Conservation (phyloP, 2,329 filamentous ascomycete genomes). For the Shiraia sp. region DNA sequence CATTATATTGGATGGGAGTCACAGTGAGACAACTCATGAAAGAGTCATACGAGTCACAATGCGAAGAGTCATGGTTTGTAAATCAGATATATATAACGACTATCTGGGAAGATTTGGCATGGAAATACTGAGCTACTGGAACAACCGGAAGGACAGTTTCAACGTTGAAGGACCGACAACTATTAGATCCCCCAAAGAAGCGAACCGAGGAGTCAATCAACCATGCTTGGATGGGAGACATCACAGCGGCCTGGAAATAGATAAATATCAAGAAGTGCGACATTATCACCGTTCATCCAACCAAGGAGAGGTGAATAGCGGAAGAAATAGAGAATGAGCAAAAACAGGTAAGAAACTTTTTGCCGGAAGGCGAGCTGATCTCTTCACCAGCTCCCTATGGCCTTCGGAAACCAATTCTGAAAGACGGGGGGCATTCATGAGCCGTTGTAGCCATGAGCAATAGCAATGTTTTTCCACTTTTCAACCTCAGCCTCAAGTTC, state of each 20-base stretch:
- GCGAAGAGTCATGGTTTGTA: slow-evolving; percentile 16
- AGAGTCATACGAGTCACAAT: slow-evolving; percentile 8
- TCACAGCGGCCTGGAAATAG: slow-evolving; percentile 31
- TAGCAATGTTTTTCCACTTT: slow-evolving; percentile 48
- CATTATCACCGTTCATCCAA: slow-evolving; percentile 14
- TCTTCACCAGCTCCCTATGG: slow-evolving; percentile 45
- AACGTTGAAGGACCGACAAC: slow-evolving; percentile 1
- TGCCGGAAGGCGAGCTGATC: slow-evolving; percentile 30
- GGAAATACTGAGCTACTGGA: slow-evolving; percentile 7
- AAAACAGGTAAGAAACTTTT: slow-evolving; percentile 26
- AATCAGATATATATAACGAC: slow-evolving; percentile 22
- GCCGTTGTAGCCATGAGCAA: slow-evolving; percentile 43
- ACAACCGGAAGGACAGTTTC: slow-evolving; percentile 2
- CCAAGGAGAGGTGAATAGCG: slow-evolving; percentile 10
- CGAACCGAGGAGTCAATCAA: slow-evolving; percentile 44
- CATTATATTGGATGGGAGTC: neutral
- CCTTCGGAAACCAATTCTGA: slow-evolving; percentile 33
- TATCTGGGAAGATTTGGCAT: slow-evolving; percentile 16
- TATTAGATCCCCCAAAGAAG: slow-evolving; percentile 17
- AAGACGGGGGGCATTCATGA: slow-evolving; percentile 37
- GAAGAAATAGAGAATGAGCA: slow-evolving; percentile 4
- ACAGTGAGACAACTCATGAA: slow-evolving; percentile 1
- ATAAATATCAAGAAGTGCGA: slow-evolving; percentile 14
- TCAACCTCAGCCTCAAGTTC: slow-evolving; percentile 62
- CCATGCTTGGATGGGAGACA: slow-evolving; percentile 37